Evolutionary conservation across 1,139 yeast species (phyloP).

Genomic region (Taphrina flavorubra): DNA sequence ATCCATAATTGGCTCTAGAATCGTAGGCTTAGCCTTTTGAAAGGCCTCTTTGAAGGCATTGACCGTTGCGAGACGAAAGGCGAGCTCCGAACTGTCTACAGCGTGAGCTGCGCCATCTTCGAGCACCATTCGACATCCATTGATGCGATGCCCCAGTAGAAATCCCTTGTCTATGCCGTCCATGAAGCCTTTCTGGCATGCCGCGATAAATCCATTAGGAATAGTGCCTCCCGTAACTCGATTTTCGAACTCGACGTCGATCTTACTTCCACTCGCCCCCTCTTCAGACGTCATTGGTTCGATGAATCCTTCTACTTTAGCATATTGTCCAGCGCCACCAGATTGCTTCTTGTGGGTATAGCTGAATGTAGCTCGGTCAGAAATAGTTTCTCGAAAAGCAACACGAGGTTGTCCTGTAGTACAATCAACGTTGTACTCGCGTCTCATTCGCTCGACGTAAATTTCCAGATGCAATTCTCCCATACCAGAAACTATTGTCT

Average conservation of each 20-base stretch:
- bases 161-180: conserved; percentile 97
- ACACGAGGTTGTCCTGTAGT: conserved; percentile 97
- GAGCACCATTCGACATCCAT: conserved; percentile 90
- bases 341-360: conserved; percentile 96
- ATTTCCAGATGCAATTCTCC: conserved; percentile 97
- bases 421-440: conserved; percentile 97
- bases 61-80: conserved; percentile 90
- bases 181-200: conserved; percentile 92
- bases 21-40: conserved; percentile 78
- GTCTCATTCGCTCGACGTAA: conserved; percentile 95
- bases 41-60: conserved; percentile 94
- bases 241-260: conserved; percentile 71
- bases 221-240: conserved; percentile 96
- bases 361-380: conserved; percentile 77
- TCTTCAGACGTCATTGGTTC: conserved; percentile 60
- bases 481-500: conserved; percentile 97
- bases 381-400: conserved; percentile 92
- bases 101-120: conserved; percentile 98
- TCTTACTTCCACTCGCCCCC: conserved; percentile 53
- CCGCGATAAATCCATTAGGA: conserved; percentile 90
- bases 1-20: conserved; percentile 94
- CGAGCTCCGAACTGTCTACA: conserved; percentile 94
- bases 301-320: conserved; percentile 90
- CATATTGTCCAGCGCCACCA: conserved; percentile 99
- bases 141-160: conserved; percentile 87